A percentile compares a stretch with the other conserved stretches of the same genome.
phyloP scores from a whole-genome alignment of 805 yeast genomes.

The Myxozyma nipponensis region DNA sequence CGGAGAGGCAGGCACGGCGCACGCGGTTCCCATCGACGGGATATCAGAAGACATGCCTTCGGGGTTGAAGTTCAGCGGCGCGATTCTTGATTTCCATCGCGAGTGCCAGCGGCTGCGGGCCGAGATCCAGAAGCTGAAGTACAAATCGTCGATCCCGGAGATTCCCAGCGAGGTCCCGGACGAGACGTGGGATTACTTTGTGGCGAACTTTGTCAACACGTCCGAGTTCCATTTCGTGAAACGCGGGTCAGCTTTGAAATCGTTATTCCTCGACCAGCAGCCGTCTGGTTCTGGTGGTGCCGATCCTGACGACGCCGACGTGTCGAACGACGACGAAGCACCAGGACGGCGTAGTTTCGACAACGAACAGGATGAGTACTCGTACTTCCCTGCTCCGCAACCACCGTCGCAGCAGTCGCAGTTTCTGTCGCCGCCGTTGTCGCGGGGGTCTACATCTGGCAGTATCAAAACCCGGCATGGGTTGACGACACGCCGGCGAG shows the following conservation, averaged over 20 bases:
- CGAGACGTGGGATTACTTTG: conserved; percentile 23
- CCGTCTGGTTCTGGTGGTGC: neutral
- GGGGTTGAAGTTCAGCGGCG: conserved; percentile 12
- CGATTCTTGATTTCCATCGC: conserved; percentile 15
- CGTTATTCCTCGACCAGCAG: conserved; percentile 1
- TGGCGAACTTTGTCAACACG: conserved; percentile 13
- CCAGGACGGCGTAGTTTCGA: conserved; percentile 2
- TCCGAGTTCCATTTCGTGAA: conserved; percentile 11
- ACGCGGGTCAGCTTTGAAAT: conserved; percentile 14
- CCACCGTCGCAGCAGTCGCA: neutral
- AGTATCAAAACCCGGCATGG: neutral
- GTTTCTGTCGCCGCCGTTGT: neutral
- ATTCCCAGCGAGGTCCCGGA: conserved; percentile 25
- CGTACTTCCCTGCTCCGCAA: neutral
- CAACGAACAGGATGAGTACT: neutral
- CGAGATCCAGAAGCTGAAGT: conserved; percentile 12
- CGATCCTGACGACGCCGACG: neutral
- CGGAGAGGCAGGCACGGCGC: neutral
- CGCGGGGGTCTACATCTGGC: neutral
- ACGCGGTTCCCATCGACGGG: conserved; percentile 1
- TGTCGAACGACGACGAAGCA: neutral
- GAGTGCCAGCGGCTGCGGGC: conserved; percentile 26
- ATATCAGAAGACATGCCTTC: conserved; percentile 13
- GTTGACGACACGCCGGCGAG: neutral
- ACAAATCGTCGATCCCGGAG: conserved; percentile 23